A percentile compares a stretch with the other conserved stretches of the same genome.
Evolutionary conservation across 1,284 basidiomycete species (phyloP).

Genomic region (Caloboletus inedulis): DNA sequence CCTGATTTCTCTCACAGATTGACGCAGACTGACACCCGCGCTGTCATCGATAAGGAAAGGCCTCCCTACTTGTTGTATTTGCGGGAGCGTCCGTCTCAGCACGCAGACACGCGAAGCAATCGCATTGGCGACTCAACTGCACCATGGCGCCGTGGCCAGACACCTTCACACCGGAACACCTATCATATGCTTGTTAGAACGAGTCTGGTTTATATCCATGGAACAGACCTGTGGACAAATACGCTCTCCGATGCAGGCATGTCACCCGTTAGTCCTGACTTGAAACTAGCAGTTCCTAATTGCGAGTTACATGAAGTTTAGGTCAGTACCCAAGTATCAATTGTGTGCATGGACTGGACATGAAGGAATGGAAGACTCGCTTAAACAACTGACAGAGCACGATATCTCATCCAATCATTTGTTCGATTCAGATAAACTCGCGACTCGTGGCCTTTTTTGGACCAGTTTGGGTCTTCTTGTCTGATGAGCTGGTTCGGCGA

Average conservation of each 20-base stretch:
- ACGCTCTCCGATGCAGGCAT: not conserved
- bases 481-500: slow-evolving; percentile 14
- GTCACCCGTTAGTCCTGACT: not conserved
- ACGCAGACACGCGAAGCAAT: not conserved
- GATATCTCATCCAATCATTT: not conserved
- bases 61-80: not conserved
- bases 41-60: slow-evolving; percentile 1
- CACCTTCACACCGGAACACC: not conserved
- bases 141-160: not conserved
- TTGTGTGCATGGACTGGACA: not conserved
- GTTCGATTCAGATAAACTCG: slow-evolving; percentile 5
- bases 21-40: not conserved
- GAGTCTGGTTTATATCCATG: not conserved
- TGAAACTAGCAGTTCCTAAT: not conserved
- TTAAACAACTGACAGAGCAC: not conserved
- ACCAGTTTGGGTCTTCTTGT: not conserved
- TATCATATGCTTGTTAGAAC: slow-evolving; percentile 6
- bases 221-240: slow-evolving; percentile 8
- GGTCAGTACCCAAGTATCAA: not conserved
- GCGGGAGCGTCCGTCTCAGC: not conserved
- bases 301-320: not conserved
- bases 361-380: not conserved
- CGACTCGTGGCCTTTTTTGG: not conserved
- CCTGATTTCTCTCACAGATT: slow-evolving; percentile 9
- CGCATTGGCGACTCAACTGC: not conserved